These are phyloP conservation scores for Dentiscutata heterogama DNA, from an alignment of 371 early-diverging fungal species.

Conservation along the genomic window DNA sequence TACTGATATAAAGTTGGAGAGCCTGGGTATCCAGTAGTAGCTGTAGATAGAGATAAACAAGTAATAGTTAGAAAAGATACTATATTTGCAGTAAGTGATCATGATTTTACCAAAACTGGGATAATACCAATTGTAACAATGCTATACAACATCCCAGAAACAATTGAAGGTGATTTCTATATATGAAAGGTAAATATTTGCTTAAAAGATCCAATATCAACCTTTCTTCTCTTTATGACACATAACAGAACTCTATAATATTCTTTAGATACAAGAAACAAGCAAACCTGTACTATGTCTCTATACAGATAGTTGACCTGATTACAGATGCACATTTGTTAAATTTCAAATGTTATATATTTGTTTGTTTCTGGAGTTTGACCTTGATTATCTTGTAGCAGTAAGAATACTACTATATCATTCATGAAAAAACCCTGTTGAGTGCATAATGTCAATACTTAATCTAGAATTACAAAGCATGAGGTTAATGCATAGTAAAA, in stretches of 20 bases:
- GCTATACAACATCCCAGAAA: not conserved
- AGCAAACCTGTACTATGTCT: not conserved
- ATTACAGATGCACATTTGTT: not conserved
- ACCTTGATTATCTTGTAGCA: not conserved
- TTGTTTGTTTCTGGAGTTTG: not conserved
- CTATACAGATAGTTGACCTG: not conserved
- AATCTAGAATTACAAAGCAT: not conserved
- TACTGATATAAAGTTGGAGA: not conserved
- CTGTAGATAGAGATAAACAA: not conserved
- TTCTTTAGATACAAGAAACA: not conserved
- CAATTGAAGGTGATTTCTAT: not conserved
- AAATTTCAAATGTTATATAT: not conserved
- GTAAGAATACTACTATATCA: not conserved
- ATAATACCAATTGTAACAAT: not conserved
- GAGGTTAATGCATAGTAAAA: too few relatives aligned
- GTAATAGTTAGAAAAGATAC: not conserved
- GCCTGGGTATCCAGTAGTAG: not conserved
- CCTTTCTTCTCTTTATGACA: not conserved
- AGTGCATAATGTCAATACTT: not conserved
- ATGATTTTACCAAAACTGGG: not conserved
- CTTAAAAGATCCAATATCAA: not conserved
- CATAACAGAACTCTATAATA: slow-evolving; percentile 3
- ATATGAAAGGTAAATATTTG: not conserved
- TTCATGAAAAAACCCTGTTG: not conserved
- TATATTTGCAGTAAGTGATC: not conserved